These are phyloP conservation scores for Verticillium albo-atrum DNA, from an alignment of 2,329 filamentous ascomycete species.

Conservation along the genomic window DNA sequence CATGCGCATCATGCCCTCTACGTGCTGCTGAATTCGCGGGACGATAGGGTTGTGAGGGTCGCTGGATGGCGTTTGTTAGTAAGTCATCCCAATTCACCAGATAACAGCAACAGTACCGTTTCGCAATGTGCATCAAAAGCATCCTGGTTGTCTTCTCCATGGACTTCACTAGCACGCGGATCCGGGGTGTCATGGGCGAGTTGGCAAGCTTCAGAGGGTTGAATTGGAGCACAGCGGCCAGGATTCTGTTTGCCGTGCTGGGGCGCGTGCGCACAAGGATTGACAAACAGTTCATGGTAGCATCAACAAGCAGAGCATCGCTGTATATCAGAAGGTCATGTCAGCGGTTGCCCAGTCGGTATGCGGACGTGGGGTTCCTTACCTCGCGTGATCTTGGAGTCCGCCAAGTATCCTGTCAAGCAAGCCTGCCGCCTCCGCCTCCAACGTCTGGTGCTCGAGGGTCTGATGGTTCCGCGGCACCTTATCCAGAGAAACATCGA, in stretches of 20 bases:
- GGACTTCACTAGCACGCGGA: constrained; percentile 79
- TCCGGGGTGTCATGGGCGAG: constrained; percentile 70
- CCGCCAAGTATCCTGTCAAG: constrained; percentile 82
- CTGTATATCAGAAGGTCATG: constrained; percentile 34
- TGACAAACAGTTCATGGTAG: constrained; percentile 84
- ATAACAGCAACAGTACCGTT: constrained; percentile 48
- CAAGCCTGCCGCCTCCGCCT: constrained; percentile 88
- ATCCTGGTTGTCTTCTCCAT: constrained; percentile 92
- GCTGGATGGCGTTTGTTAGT: constrained; percentile 38
- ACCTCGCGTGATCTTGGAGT: constrained; percentile 84
- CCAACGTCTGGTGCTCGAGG: constrained; percentile 73
- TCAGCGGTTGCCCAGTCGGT: not conserved
- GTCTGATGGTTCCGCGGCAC: constrained; percentile 79
- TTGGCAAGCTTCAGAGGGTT: constrained; percentile 82
- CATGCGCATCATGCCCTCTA: constrained; percentile 76
- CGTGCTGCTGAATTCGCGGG: constrained; percentile 77
- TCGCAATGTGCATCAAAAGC: constrained; percentile 76
- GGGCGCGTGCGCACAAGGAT: constrained; percentile 79
- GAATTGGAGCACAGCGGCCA: constrained; percentile 83
- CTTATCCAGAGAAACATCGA: constrained; percentile 81
- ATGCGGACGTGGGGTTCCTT: constrained; percentile 25
- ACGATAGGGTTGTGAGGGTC: constrained; percentile 75
- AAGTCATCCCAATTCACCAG: not conserved
- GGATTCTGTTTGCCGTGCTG: constrained; percentile 76
- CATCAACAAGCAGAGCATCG: constrained; percentile 83